These are phyloP conservation scores for Echinosophora koreensis DNA, from an alignment of 306 rosid genomes.

Conservation along the genomic window DNA sequence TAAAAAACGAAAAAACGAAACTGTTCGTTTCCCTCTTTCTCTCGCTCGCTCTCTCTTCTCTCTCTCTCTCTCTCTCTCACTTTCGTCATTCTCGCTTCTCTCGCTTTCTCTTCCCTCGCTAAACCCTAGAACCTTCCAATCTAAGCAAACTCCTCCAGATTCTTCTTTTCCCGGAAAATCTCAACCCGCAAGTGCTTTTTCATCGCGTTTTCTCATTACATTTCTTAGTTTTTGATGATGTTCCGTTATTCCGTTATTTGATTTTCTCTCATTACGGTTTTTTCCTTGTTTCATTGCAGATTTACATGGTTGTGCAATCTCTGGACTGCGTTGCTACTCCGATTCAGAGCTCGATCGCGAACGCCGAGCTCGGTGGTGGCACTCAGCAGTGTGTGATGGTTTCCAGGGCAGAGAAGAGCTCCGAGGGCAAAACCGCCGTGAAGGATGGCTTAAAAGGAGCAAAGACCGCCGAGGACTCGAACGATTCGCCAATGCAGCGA, in stretches of 20 bases:
- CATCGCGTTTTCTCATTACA: neutral
- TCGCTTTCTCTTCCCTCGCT: neutral
- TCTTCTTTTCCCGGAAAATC: neutral
- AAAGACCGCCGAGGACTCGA: neutral
- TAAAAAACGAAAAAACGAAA: neutral
- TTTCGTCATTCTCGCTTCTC: neutral
- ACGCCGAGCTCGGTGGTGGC: slow-evolving; percentile 21
- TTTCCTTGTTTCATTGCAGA: neutral
- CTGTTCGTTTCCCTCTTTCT: neutral
- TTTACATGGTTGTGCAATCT: slow-evolving; percentile 59
- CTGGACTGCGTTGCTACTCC: slow-evolving; percentile 38
- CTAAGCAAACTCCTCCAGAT: neutral
- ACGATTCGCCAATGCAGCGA: slow-evolving; percentile 27
- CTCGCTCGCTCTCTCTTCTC: neutral
- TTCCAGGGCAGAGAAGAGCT: neutral
- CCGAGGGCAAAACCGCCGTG: neutral
- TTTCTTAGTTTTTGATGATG: neutral
- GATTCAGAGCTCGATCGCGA: slow-evolving; percentile 41
- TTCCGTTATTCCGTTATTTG: neutral
- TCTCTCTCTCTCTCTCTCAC: neutral
- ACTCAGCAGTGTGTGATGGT: slow-evolving; percentile 36
- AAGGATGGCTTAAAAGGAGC: neutral
- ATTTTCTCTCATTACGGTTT: neutral
- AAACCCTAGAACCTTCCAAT: slow-evolving; percentile 49
- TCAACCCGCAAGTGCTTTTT: neutral